These are phyloP conservation scores for Priceomyces haplophilus DNA, from an alignment of 805 yeast species.

Conservation along the genomic window DNA sequence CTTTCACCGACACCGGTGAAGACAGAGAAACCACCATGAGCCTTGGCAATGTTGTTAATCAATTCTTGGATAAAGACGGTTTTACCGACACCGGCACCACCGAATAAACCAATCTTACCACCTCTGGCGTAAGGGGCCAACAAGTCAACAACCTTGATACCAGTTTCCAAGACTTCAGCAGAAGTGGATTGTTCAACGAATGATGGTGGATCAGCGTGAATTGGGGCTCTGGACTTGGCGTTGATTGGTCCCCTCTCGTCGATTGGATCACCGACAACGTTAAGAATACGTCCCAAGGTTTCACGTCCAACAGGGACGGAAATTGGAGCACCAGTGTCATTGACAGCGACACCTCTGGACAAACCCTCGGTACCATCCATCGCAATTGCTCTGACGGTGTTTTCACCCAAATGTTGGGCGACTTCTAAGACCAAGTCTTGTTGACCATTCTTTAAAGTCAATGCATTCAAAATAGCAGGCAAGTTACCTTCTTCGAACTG, in stretches of 20 bases:
- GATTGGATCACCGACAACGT: slow-evolving; percentile 99
- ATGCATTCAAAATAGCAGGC: slow-evolving; percentile 96
- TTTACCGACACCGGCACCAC: slow-evolving; percentile 99
- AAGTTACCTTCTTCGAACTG: slow-evolving; percentile 96
- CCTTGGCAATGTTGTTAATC: slow-evolving; percentile 99
- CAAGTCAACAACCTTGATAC: slow-evolving; percentile 99
- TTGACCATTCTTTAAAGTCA: slow-evolving; percentile 76
- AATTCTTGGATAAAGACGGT: slow-evolving; percentile 99
- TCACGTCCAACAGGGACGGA: slow-evolving; percentile 99
- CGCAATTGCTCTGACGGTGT: slow-evolving; percentile 99
- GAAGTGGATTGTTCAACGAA: slow-evolving; percentile 96
- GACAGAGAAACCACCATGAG: slow-evolving; percentile 99
- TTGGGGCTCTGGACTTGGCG: slow-evolving; percentile 90
- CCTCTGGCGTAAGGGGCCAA: slow-evolving; percentile 99
- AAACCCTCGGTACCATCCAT: slow-evolving; percentile 99
- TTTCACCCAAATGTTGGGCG: slow-evolving; percentile 99
- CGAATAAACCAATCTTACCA: slow-evolving; percentile 99
- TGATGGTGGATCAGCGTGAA: slow-evolving; percentile 96
- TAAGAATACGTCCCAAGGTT: slow-evolving; percentile 97
- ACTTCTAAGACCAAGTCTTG: slow-evolving; percentile 92
- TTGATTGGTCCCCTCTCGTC: slow-evolving; percentile 99
- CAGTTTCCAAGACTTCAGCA: slow-evolving; percentile 98
- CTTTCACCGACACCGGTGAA: slow-evolving; percentile 99
- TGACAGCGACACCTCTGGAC: slow-evolving; percentile 90
- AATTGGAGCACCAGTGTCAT: slow-evolving; percentile 97